Evolutionary conservation across 139 green algal species (phyloP).

Genomic region (Micromonas pusilla): DNA sequence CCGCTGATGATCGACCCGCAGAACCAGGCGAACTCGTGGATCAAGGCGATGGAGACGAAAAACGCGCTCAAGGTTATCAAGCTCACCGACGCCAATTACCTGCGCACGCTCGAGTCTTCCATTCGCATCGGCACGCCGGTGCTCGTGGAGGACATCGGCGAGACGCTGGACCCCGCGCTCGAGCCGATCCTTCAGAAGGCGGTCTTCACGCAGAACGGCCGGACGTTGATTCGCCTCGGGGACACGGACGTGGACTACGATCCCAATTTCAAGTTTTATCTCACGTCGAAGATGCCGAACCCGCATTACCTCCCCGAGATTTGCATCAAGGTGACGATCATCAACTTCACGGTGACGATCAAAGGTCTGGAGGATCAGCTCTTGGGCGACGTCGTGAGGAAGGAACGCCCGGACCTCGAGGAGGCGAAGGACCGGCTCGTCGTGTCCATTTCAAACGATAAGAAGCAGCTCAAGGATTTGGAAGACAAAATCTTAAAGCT

Average conservation of each 20-base stretch:
- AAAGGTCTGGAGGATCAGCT: conserved; percentile 78
- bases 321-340: conserved; percentile 74
- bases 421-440: conserved; percentile 63
- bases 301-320: conserved; percentile 77
- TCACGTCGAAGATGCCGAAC: conserved; percentile 65
- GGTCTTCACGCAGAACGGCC: conserved; percentile 51
- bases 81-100: conserved; percentile 62
- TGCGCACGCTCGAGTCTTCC: conserved; percentile 66
- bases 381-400: conserved; percentile 66
- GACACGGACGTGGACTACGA: conserved; percentile 73
- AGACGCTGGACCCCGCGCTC: conserved; percentile 67
- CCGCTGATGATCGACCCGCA: conserved; percentile 81
- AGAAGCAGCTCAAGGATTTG: conserved; percentile 71
- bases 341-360: conserved; percentile 76
- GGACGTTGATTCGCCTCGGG: conserved; percentile 63
- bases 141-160: conserved; percentile 67
- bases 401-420: conserved; percentile 61
- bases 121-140: conserved; percentile 63
- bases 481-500: conserved; percentile 78
- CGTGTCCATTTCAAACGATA: conserved; percentile 68
- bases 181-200: conserved; percentile 68
- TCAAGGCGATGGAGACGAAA: conserved; percentile 69
- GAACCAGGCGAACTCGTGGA: conserved; percentile 69
- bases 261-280: conserved; percentile 71
- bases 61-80: conserved; percentile 65